phyloP scores from a whole-genome alignment of 495 filamentous ascomycete species.

The Neurospora pannonica region DNA sequence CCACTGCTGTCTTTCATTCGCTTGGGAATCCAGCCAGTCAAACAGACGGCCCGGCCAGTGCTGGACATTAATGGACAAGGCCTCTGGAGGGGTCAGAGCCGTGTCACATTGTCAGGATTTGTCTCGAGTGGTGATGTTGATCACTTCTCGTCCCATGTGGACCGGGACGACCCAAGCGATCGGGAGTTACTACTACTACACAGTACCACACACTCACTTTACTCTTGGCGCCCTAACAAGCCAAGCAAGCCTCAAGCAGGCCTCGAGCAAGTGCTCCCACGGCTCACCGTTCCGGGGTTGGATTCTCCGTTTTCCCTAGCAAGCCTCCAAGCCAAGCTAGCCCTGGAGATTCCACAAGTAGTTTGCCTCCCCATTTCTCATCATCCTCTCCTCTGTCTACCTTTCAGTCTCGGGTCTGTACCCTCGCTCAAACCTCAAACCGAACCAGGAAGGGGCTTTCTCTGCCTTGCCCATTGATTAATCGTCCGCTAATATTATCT shows the following conservation, averaged over 20 bases:
- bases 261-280: not conserved
- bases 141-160: not conserved
- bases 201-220: not conserved
- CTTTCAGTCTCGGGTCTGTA: not conserved
- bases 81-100: not conserved
- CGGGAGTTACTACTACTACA: not conserved
- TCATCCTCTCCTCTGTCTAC: not conserved
- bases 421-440: not conserved
- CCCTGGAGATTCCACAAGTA: not conserved
- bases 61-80: not conserved
- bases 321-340: not conserved
- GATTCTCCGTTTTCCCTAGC: not conserved
- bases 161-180: not conserved
- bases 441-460: not conserved
- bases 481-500: not conserved
- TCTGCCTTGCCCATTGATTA: not conserved
- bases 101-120: not conserved
- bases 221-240: not conserved
- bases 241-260: not conserved
- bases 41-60: not conserved
- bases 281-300: not conserved
- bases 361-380: not conserved
- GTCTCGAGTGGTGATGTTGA: not conserved
- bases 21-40: not conserved
- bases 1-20: not conserved